Base-by-base conservation (phyloP, 768 basidiomycete genomes). In the Boletus pseudopeckii region DNA sequence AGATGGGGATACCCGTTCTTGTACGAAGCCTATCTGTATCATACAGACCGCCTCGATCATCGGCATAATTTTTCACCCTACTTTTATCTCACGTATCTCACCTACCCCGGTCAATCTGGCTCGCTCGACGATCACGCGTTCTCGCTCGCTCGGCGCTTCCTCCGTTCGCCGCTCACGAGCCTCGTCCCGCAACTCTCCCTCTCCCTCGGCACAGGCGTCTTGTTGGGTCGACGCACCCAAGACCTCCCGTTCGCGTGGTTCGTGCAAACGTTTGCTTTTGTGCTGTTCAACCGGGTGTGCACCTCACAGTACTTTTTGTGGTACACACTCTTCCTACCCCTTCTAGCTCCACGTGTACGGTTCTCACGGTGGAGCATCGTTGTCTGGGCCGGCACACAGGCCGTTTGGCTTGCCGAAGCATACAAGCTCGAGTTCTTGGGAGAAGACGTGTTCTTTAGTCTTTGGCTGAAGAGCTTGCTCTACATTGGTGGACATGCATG, bases 1-100 rank as follows among this genome's bases (percentile, higher is more conserved):
- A 98, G 96, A 46, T 99, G 97, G 95, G 97, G 97, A 17, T 78
- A 88, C 58, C 87, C 96, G 0, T 97, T 98, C 75, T 71, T 98
- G 18, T 77, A 89, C 51, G 90, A 98, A 67, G 86, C 97, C 1
- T 98, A 93, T 69, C 77, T 98, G 14, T 98, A 98, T 68, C 97
- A 98, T 61, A 73, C 92, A 10, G 82, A 86, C 58, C 83, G 97
- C 18, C 83, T 91, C 18, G 97, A 99, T 71, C 95, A 98, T 63
- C 88, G 96, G 51, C 97, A 98, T 72, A 99, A 99, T 70, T 98
- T 99, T 72, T 94, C 95, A 7, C 91, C 93, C 0, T 97, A 98
- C 74, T 98, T 97, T 72, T 98, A 98, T 68, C 84, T 88, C 33
- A 92, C 88, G 37, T 98, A 98, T 70, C 83, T 98, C 50, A 86